Evolutionary conservation across 768 basidiomycete species (phyloP).

Genomic region (Floccularia luteovirens): DNA sequence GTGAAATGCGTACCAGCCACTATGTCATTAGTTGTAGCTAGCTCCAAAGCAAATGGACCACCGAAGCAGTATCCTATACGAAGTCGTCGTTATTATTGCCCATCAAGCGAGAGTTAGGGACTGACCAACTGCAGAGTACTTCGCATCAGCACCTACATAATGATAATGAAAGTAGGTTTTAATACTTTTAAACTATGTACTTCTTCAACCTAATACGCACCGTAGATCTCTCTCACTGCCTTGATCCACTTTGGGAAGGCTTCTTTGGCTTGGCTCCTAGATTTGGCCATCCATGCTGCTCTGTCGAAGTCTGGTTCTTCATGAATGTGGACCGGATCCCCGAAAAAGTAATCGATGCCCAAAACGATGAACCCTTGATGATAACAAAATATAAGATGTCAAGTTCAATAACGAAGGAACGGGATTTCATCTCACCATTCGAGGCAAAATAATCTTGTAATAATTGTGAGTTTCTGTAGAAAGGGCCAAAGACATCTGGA

Average conservation of each 20-base stretch:
- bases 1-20: conserved; percentile 29
- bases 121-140: conserved; percentile 28
- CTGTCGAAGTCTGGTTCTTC: conserved; percentile 23
- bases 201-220: too few relatives aligned
- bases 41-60: conserved; percentile 41
- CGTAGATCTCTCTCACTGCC: conserved; percentile 32
- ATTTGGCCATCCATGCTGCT: conserved; percentile 24
- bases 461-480: conserved; percentile 50
- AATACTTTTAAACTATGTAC: not conserved
- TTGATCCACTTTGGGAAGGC: conserved; percentile 35
- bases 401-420: not conserved
- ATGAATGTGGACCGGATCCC: conserved; percentile 31
- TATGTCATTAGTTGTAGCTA: conserved; percentile 36
- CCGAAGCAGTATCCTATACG: conserved; percentile 51
- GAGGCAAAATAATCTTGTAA: conserved; percentile 60
- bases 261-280: conserved; percentile 21
- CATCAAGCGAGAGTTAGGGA: not conserved
- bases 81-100: not conserved
- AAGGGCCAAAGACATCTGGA: conserved; percentile 52
- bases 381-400: too few relatives aligned
- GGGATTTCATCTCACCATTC: conserved; percentile 29
- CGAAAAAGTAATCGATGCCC: conserved; percentile 46
- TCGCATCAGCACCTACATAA: conserved; percentile 3
- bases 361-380: conserved; percentile 37
- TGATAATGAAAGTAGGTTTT: not conserved